These are phyloP conservation scores for Boletus tomentosulus DNA, from an alignment of 768 basidiomycete genomes.

Conservation along the genomic window DNA sequence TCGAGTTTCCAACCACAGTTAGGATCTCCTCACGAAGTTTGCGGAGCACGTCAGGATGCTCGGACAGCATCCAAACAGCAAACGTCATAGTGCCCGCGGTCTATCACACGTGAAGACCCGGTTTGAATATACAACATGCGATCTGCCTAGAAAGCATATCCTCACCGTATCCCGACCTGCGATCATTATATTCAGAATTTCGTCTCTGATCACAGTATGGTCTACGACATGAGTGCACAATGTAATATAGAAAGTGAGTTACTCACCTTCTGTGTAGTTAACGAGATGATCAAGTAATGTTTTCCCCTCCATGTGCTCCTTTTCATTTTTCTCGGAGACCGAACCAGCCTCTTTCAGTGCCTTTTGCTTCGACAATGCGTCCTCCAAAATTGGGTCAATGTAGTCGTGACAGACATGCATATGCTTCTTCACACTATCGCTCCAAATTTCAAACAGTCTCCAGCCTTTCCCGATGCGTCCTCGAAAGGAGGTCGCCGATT, in stretches of 20 bases:
- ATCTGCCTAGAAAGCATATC: neutral
- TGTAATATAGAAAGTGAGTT: neutral
- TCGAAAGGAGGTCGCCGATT: conserved; percentile 38
- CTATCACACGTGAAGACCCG: conserved; percentile 9
- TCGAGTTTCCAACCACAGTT: conserved; percentile 22
- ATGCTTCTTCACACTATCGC: conserved; percentile 41
- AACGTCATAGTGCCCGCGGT: conserved; percentile 31
- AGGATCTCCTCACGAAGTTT: conserved; percentile 32
- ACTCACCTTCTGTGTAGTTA: conserved; percentile 25
- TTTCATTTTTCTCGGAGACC: conserved; percentile 3
- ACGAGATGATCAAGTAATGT: conserved; percentile 31
- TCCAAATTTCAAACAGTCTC: conserved; percentile 41
- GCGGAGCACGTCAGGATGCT: conserved; percentile 25
- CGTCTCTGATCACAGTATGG: conserved; percentile 32
- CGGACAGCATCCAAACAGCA: conserved; percentile 42
- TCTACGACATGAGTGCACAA: conserved; percentile 14
- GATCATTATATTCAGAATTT: conserved; percentile 36
- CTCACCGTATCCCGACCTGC: conserved; percentile 34
- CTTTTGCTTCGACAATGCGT: conserved; percentile 39
- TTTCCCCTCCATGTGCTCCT: conserved; percentile 10
- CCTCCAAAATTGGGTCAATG: conserved; percentile 48
- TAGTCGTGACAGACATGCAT: conserved; percentile 48
- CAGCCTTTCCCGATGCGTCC: conserved; percentile 31
- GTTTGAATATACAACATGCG: no score
- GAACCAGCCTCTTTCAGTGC: neutral